A percentile compares a stretch with the other conserved stretches of the same genome.
Conservation (phyloP, 768 basidiomycete genomes). For the Termitomyces sp. region DNA sequence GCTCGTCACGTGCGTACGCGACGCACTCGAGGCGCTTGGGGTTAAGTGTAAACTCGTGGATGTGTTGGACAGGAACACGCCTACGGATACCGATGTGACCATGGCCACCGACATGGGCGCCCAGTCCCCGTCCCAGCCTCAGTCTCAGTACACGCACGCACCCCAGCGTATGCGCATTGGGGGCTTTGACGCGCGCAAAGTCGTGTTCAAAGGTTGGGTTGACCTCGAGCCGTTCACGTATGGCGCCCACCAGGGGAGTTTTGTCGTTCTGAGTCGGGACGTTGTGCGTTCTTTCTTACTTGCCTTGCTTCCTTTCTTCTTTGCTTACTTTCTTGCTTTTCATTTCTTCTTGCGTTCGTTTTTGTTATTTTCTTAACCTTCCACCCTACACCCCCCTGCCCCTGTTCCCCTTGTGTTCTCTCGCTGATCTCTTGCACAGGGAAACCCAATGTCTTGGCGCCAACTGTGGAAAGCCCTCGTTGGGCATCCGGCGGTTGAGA, state of each 20-base stretch:
- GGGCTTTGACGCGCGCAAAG: not conserved
- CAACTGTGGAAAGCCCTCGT: not conserved
- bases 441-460: not conserved
- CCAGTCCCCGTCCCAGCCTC: too few relatives aligned
- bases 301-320: not conserved
- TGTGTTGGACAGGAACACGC: not conserved
- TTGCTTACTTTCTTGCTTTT: not conserved
- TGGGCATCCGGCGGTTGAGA: not conserved
- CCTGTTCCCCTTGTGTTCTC: too few relatives aligned
- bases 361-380: not conserved
- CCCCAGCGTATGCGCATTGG: not conserved
- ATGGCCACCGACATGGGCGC: too few relatives aligned
- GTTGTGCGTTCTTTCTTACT: not conserved
- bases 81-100: not conserved
- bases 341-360: not conserved
- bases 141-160: not conserved
- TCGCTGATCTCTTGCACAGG: not conserved
- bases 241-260: not conserved
- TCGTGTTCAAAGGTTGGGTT: not conserved
- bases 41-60: constrained; percentile 41
- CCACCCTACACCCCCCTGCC: too few relatives aligned
- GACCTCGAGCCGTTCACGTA: not conserved
- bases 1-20: constrained; percentile 48
- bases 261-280: not conserved
- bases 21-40: constrained; percentile 40